These are phyloP conservation scores for Pichia ethanolica DNA, from an alignment of 805 yeast genomes.

Conservation along the genomic window DNA sequence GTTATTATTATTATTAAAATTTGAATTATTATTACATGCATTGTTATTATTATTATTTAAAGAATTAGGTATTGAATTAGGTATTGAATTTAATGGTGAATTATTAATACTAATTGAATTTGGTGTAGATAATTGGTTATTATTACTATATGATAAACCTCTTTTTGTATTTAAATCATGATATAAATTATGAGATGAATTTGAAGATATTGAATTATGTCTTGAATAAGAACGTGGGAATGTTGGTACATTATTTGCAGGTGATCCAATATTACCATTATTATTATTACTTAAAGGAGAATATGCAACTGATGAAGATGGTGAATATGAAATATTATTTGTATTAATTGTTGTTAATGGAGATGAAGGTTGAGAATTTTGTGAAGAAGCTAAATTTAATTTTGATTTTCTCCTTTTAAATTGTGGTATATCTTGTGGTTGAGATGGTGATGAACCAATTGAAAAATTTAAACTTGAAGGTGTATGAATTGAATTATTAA, in stretches of 20 bases:
- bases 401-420: constrained; percentile 28
- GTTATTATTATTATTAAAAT: not conserved
- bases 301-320: constrained; percentile 8
- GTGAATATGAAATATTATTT: not conserved
- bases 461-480: constrained; percentile 12
- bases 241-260: constrained; percentile 11
- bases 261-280: constrained; percentile 6
- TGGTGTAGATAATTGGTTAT: not conserved
- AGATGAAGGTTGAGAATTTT: constrained; percentile 23
- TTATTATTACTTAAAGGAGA: constrained; percentile 15
- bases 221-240: constrained; percentile 17
- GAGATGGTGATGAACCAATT: constrained; percentile 11
- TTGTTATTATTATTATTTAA: not conserved
- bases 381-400: constrained; percentile 11
- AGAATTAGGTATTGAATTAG: not conserved
- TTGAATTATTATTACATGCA: not conserved
- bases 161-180: constrained; percentile 23
- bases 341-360: constrained; percentile 13
- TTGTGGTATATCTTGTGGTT: constrained; percentile 26
- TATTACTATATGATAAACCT: constrained; percentile 15
- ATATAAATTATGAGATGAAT: constrained; percentile 19
- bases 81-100: not conserved
- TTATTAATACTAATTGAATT: not conserved
- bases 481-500: constrained; percentile 9
- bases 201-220: constrained; percentile 20